Percentiles rank a stretch among this genome's conserved stretches.
Conservation (phyloP, 805 yeast species). For the Zygotorulaspora danielsina region DNA sequence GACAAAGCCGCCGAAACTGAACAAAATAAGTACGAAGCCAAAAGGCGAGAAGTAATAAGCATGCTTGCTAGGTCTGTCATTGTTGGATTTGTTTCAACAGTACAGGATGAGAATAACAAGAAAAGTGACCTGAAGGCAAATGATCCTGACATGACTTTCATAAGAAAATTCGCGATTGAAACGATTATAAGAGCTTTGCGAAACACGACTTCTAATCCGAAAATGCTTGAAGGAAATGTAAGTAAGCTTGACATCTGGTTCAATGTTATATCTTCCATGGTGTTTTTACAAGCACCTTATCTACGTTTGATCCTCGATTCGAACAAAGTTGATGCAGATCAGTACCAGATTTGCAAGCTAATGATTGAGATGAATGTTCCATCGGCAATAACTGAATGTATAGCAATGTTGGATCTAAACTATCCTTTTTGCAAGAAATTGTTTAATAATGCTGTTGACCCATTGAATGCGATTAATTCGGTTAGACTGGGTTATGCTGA, state of each 20-base stretch:
- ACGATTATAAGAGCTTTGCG: conserved; percentile 57
- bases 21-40: conserved; percentile 36
- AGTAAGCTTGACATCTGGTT: conserved; percentile 33
- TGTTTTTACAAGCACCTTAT: conserved; percentile 31
- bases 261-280: conserved; percentile 28
- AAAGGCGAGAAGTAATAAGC: conserved; percentile 55
- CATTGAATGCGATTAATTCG: conserved; percentile 53
- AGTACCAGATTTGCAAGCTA: conserved; percentile 57
- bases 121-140: conserved; percentile 46
- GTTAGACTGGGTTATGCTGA: conserved; percentile 55
- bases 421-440: conserved; percentile 61
- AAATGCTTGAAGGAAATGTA: conserved; percentile 25
- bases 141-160: conserved; percentile 66
- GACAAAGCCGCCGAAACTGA: conserved; percentile 45
- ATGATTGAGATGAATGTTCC: conserved; percentile 67
- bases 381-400: conserved; percentile 49
- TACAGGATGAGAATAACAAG: conserved; percentile 42
- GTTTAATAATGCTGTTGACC: conserved; percentile 54
- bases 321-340: conserved; percentile 52
- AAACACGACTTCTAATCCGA: conserved; percentile 40
- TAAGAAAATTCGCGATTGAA: conserved; percentile 71
- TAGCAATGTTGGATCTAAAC: conserved; percentile 68
- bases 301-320: conserved; percentile 44
- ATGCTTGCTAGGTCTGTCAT: conserved; percentile 59
- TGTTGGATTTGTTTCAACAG: conserved; percentile 57